Evolutionary conservation across 2,329 filamentous ascomycete species (phyloP).

Genomic region (Xylariaceae sp.): DNA sequence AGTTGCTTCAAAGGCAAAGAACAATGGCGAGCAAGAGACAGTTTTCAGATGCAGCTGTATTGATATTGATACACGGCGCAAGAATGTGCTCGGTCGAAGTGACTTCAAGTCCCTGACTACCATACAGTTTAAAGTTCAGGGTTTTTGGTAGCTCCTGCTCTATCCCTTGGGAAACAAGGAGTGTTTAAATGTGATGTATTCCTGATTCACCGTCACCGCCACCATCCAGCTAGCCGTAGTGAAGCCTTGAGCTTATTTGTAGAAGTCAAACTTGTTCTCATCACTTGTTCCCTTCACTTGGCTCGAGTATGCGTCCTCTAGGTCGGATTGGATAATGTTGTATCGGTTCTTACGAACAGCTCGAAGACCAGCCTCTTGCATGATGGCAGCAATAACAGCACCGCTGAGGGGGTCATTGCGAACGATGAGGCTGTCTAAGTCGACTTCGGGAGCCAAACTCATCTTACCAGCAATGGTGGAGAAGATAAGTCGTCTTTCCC

Average conservation of each 20-base stretch:
- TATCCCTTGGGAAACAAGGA: too few relatives aligned
- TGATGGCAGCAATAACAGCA: constrained; percentile 95
- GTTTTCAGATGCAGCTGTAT: too few relatives aligned
- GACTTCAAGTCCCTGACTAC: too few relatives aligned
- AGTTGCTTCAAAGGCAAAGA: too few relatives aligned
- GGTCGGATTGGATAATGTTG: constrained; percentile 95
- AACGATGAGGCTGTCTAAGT: constrained; percentile 92
- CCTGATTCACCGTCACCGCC: too few relatives aligned
- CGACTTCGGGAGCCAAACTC: constrained; percentile 93
- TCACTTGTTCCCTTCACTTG: constrained; percentile 79
- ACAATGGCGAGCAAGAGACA: too few relatives aligned
- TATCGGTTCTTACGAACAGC: constrained; percentile 97
- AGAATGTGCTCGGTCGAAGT: too few relatives aligned
- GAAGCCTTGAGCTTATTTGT: constrained; percentile 56
- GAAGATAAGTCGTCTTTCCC: constrained; percentile 95
- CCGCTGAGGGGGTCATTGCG: constrained; percentile 93
- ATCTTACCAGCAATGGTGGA: constrained; percentile 95
- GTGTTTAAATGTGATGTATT: too few relatives aligned
- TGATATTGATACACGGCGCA: too few relatives aligned
- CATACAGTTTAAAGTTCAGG: too few relatives aligned
- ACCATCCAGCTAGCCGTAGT: neutral
- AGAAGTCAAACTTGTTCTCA: constrained; percentile 84
- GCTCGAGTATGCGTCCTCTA: constrained; percentile 95
- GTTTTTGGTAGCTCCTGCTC: too few relatives aligned
- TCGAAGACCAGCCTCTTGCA: constrained; percentile 95